Evolutionary conservation across 768 basidiomycete genomes (phyloP), one percentile per base, ranked within the genome.

Genomic region (Kwoniella sp.): DNA sequence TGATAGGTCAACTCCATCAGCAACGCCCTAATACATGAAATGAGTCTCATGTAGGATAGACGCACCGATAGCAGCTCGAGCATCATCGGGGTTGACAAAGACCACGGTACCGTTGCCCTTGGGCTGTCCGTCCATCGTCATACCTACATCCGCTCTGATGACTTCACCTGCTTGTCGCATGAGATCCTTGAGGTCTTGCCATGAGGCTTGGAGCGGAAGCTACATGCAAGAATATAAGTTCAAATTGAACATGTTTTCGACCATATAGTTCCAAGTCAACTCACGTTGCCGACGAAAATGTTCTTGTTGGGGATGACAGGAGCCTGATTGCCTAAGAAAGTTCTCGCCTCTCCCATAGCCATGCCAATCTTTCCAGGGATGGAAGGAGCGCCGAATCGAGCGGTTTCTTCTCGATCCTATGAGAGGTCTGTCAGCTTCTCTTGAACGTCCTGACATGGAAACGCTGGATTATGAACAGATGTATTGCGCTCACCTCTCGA

Each of bases 91-190:
- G 1, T 89, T 92, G 81, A 93, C 92, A 74, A 93, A 97, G 13
- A 97, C 91, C 15, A 98, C 95, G 0, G 93, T 96, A n/a, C 95
- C 95, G 57, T 91, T 95, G 23, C 95, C 95, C 79, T 96, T 95
- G 17, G 95, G 93, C 13, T 89, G 86, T 28, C 94, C 94, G 80
- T 96, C 93, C 23, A 88, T 87, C 65, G 66, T 68, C 63, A 95
- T 90, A 72, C 94, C 93, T 68, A 97, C 92, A 79, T 98, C 95
- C 61, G 95, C 93, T 52, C 95, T 88, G 69, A 97, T 87, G 72
- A 99, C 94, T 76, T 92, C 91, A 7, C 95, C 95, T 51, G 95
- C 91, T 29, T 91, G 87, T 61, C 95, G 88, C 88, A 98, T 97
- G 29, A 98, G 84, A 81, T 98, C 95, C 77, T 98, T 98, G 61